Percentiles rank a stretch among this genome's conserved stretches.
phyloP scores from a whole-genome alignment of 2,329 filamentous ascomycete genomes.

The Aureobasidium sp. region DNA sequence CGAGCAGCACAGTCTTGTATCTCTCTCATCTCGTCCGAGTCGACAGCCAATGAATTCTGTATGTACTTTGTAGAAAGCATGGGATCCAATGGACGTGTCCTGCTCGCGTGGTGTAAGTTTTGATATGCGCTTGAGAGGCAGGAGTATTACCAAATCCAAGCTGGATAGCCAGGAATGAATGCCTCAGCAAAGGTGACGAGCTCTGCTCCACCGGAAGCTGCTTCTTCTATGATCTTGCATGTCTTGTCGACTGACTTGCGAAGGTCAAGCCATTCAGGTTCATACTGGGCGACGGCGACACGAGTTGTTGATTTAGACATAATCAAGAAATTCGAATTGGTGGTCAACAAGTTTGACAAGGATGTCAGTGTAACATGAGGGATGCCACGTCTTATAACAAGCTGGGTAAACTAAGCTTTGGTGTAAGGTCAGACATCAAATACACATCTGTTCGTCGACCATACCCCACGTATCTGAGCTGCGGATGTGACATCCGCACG shows the following conservation, averaged over 20 bases:
- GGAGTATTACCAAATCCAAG: slow-evolving; percentile 35
- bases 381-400: not conserved
- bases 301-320: not conserved
- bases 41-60: slow-evolving; percentile 33
- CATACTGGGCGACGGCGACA: slow-evolving; percentile 48
- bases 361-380: not conserved
- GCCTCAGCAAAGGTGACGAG: slow-evolving; percentile 43
- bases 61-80: slow-evolving; percentile 33
- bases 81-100: slow-evolving; percentile 34
- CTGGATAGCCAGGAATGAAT: slow-evolving; percentile 38
- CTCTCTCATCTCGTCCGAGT: slow-evolving; percentile 34
- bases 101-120: slow-evolving; percentile 14
- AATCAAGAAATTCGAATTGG: not conserved
- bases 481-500: not conserved
- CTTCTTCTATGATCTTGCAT: slow-evolving; percentile 47
- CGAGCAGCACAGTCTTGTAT: slow-evolving; percentile 31
- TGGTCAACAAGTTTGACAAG: not conserved
- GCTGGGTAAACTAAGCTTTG: not conserved
- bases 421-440: not conserved
- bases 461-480: not conserved
- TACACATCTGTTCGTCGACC: not conserved
- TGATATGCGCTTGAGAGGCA: not conserved
- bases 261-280: slow-evolving; percentile 54
- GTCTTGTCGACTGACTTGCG: slow-evolving; percentile 47
- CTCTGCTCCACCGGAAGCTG: slow-evolving; percentile 44